Conservation (phyloP, 495 filamentous ascomycete species). For the Schizothecium vesticola region DNA sequence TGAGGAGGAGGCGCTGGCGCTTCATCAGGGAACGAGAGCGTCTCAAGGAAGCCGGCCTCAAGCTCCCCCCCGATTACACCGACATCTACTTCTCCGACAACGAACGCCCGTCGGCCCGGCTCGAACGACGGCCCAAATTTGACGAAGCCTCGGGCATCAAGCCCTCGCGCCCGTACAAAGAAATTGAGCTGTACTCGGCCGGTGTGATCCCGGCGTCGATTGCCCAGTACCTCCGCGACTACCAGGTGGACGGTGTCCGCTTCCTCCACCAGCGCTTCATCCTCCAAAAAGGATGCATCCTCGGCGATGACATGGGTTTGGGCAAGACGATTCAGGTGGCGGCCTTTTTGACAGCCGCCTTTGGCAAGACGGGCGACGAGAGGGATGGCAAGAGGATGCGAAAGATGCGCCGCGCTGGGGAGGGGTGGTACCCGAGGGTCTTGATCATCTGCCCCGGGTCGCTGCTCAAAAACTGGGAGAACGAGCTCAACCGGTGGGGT, state of each 20-base stretch:
- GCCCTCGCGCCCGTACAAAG: conserved; percentile 62
- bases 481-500: conserved; percentile 82
- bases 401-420: conserved; percentile 62
- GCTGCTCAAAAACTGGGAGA: conserved; percentile 84
- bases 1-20: conserved; percentile 47
- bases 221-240: conserved; percentile 87
- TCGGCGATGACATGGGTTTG: conserved; percentile 95
- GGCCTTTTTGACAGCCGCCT: conserved; percentile 86
- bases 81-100: conserved; percentile 86
- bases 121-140: conserved; percentile 68
- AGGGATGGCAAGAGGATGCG: conserved; percentile 86
- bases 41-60: conserved; percentile 63
- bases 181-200: conserved; percentile 69
- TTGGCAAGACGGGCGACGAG: conserved; percentile 91
- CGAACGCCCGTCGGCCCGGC: conserved; percentile 50
- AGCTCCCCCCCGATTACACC: conserved; percentile 73
- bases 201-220: conserved; percentile 87
- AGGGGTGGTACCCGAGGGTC: conserved; percentile 78
- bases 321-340: conserved; percentile 98
- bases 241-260: conserved; percentile 79
- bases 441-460: conserved; percentile 86
- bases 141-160: conserved; percentile 46
- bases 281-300: conserved; percentile 83
- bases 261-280: conserved; percentile 90
- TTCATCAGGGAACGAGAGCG: conserved; percentile 54